These are phyloP conservation scores for Penicillium robsamsonii DNA, from an alignment of 495 filamentous ascomycete genomes.

Conservation along the genomic window DNA sequence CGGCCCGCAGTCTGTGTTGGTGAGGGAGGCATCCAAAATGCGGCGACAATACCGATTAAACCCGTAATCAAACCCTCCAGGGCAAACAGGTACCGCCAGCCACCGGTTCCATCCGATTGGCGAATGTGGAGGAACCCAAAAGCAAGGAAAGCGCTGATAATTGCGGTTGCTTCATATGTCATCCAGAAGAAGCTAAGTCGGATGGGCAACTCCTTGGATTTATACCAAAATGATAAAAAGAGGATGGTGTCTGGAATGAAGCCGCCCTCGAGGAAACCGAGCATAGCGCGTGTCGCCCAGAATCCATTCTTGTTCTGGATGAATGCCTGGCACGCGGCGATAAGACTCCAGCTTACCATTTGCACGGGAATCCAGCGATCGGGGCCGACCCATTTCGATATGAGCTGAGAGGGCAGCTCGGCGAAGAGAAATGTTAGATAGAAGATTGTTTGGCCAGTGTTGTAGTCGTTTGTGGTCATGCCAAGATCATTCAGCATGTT, in stretches of 20 bases:
- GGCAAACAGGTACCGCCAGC: slow-evolving; percentile 73
- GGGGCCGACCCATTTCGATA: slow-evolving; percentile 72
- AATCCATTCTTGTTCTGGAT: slow-evolving; percentile 61
- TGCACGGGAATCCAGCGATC: slow-evolving; percentile 85
- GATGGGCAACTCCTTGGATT: slow-evolving; percentile 63
- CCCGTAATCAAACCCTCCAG: slow-evolving; percentile 55
- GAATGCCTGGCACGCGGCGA: slow-evolving; percentile 66
- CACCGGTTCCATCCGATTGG: slow-evolving; percentile 54
- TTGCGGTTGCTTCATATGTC: slow-evolving; percentile 61
- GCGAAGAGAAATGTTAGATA: slow-evolving; percentile 62
- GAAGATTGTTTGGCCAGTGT: slow-evolving; percentile 74
- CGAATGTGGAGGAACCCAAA: slow-evolving; percentile 70
- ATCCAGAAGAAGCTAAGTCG: slow-evolving; percentile 71
- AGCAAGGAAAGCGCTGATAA: slow-evolving; percentile 67
- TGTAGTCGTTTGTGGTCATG: slow-evolving; percentile 73
- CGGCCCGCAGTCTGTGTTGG: slow-evolving; percentile 68
- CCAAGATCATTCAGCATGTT: slow-evolving; percentile 61
- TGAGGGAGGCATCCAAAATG: slow-evolving; percentile 66
- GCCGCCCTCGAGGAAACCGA: slow-evolving; percentile 75
- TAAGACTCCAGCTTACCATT: slow-evolving; percentile 74
- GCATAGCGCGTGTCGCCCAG: slow-evolving; percentile 59
- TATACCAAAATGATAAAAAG: slow-evolving; percentile 78
- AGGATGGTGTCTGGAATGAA: slow-evolving; percentile 59
- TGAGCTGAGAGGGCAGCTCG: slow-evolving; percentile 70
- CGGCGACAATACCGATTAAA: slow-evolving; percentile 62